A percentile compares a stretch with the other conserved stretches of the same genome.
phyloP scores from a whole-genome alignment of 768 basidiomycete species.

The Xanthoconium stramineum region DNA sequence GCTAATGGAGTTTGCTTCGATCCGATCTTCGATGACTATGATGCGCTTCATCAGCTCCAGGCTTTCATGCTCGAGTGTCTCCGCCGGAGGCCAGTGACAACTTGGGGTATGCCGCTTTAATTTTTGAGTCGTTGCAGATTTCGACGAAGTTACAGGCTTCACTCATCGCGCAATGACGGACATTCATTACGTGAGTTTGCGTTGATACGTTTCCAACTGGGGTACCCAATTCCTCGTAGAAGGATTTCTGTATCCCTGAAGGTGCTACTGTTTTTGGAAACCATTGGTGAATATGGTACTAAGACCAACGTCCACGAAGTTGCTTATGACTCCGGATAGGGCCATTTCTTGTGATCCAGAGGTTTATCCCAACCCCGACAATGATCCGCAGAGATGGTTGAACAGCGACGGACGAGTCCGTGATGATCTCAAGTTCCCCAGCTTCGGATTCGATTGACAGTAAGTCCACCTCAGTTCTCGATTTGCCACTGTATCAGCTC shows the following conservation, averaged over 20 bases:
- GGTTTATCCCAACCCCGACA: slow-evolving; percentile 58
- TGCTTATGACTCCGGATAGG: slow-evolving; percentile 27
- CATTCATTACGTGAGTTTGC: slow-evolving; percentile 52
- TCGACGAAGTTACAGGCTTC: slow-evolving; percentile 39
- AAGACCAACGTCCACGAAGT: not conserved
- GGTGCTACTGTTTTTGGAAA: slow-evolving; percentile 38
- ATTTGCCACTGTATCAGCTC: not conserved
- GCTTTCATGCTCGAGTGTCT: slow-evolving; percentile 42
- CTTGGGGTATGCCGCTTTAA: slow-evolving; percentile 22
- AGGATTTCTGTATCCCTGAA: slow-evolving; percentile 34
- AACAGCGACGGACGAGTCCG: slow-evolving; percentile 35
- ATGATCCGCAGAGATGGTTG: slow-evolving; percentile 56
- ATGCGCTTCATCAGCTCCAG: slow-evolving; percentile 34
- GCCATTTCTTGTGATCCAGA: slow-evolving; percentile 55
- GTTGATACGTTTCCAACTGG: not conserved
- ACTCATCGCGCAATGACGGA: slow-evolving; percentile 64
- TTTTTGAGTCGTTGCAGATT: not conserved
- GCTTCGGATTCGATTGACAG: slow-evolving; percentile 56
- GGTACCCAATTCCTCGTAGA: slow-evolving; percentile 23
- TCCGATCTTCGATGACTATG: slow-evolving; percentile 40
- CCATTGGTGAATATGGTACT: slow-evolving; percentile 26
- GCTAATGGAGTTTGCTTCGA: slow-evolving; percentile 20
- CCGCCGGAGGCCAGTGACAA: slow-evolving; percentile 41
- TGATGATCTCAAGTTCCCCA: slow-evolving; percentile 50
- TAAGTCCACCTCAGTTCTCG: slow-evolving; percentile 1